Evolutionary conservation across 176 grass and related monocot genomes (phyloP).

Genomic region (Aegilops bicornis): DNA sequence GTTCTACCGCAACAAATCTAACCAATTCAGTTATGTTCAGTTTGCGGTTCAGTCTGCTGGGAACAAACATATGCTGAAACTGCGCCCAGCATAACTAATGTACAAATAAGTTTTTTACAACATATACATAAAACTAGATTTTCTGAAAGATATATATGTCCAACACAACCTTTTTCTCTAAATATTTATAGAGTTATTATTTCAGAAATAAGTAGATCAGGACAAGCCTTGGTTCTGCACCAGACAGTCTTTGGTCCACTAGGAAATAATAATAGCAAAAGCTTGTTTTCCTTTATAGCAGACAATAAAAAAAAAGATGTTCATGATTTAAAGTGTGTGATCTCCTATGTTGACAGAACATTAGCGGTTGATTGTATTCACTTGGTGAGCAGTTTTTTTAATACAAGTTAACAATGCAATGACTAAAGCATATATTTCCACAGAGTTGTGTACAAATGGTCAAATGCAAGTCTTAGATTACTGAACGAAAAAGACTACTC

Average conservation of each 20-base stretch:
- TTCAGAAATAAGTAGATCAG: not conserved
- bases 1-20: no score
- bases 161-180: not conserved
- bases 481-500: not conserved
- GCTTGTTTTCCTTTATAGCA: not conserved
- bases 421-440: no score
- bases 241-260: not conserved
- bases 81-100: not conserved
- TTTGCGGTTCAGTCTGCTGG: not conserved
- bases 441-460: no score
- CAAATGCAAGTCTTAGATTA: no score
- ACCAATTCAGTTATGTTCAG: no score
- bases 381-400: no score
- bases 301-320: not conserved
- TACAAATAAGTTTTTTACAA: not conserved
- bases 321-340: not conserved
- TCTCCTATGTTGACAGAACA: not conserved
- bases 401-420: no score
- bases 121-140: no score
- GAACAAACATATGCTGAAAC: not conserved
- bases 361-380: not conserved
- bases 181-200: not conserved
- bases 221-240: not conserved
- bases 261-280: not conserved
- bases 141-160: no score